Conservation (phyloP, 2,329 filamentous ascomycete species). For the Plectosphaerella plurivora region DNA sequence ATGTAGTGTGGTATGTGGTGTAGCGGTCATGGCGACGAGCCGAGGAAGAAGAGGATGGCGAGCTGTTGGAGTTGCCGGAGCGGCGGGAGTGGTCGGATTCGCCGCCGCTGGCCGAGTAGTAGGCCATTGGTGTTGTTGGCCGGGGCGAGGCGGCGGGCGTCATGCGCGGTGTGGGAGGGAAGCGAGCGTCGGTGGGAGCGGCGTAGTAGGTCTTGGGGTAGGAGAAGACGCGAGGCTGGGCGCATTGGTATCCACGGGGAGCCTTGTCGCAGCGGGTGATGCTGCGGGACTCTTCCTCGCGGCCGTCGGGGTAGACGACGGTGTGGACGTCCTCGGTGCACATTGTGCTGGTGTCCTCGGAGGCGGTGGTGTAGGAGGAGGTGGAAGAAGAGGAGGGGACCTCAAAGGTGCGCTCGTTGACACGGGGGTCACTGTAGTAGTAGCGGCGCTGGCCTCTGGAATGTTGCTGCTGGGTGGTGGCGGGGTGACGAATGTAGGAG, state of each 20-base stretch:
- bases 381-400: neutral
- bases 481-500: neutral
- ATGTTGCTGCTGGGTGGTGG: neutral
- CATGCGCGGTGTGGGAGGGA: slow-evolving; percentile 22
- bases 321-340: slow-evolving; percentile 44
- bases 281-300: slow-evolving; percentile 25
- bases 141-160: slow-evolving; percentile 24
- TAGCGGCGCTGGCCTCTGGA: neutral
- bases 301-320: slow-evolving; percentile 41
- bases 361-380: neutral
- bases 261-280: slow-evolving; percentile 32
- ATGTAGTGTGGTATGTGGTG: neutral
- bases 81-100: slow-evolving; percentile 29
- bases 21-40: neutral
- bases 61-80: slow-evolving; percentile 24
- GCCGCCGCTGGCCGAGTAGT: slow-evolving; percentile 24
- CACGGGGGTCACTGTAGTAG: neutral
- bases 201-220: slow-evolving; percentile 30
- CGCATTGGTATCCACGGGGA: slow-evolving; percentile 35
- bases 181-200: slow-evolving; percentile 21
- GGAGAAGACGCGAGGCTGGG: slow-evolving; percentile 32
- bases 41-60: neutral
- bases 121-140: slow-evolving; percentile 29
- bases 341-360: slow-evolving; percentile 34
- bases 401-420: neutral